Evolutionary conservation across 768 basidiomycete genomes (phyloP).

Genomic region (Hemileccinum impolitum): DNA sequence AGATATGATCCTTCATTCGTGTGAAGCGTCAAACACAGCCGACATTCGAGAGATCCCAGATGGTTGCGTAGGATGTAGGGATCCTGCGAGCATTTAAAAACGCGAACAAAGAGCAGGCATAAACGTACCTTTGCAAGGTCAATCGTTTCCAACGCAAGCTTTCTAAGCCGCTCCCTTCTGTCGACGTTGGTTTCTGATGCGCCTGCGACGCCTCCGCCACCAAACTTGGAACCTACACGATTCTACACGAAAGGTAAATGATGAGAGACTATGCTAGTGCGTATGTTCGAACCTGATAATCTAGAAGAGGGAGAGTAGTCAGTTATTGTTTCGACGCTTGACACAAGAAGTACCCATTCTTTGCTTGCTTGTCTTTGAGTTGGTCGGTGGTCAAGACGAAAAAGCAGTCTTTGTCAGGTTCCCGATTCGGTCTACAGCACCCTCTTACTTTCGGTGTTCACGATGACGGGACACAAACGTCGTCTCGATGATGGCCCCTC

Average conservation of each 20-base stretch:
- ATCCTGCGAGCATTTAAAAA: slow-evolving; percentile 52
- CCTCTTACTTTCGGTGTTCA: background rate
- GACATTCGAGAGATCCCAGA: slow-evolving; percentile 96
- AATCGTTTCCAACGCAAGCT: slow-evolving; percentile 95
- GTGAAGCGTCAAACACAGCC: slow-evolving; percentile 94
- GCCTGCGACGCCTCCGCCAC: slow-evolving; percentile 93
- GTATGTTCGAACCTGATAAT: slow-evolving; percentile 59
- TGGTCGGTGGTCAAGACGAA: too few relatives aligned
- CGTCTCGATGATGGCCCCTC: slow-evolving; percentile 51
- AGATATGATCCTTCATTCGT: slow-evolving; percentile 99
- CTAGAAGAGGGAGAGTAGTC: slow-evolving; percentile 33
- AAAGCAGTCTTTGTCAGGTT: background rate
- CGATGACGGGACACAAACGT: slow-evolving; percentile 58
- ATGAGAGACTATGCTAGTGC: background rate
- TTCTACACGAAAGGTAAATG: slow-evolving; percentile 50
- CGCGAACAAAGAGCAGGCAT: background rate
- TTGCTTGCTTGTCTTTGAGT: too few relatives aligned
- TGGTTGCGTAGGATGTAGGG: slow-evolving; percentile 99
- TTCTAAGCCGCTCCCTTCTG: slow-evolving; percentile 88
- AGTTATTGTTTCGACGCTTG: background rate
- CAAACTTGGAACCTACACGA: slow-evolving; percentile 94
- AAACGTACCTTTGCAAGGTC: slow-evolving; percentile 87
- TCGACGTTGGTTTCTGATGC: slow-evolving; percentile 95
- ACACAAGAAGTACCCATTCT: slow-evolving; percentile 30
- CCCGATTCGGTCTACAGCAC: slow-evolving; percentile 12